Percentiles rank a stretch among this genome's conserved stretches.
phyloP scores from a whole-genome alignment of 2,329 filamentous ascomycete genomes.

The Graphilbum sp. region DNA sequence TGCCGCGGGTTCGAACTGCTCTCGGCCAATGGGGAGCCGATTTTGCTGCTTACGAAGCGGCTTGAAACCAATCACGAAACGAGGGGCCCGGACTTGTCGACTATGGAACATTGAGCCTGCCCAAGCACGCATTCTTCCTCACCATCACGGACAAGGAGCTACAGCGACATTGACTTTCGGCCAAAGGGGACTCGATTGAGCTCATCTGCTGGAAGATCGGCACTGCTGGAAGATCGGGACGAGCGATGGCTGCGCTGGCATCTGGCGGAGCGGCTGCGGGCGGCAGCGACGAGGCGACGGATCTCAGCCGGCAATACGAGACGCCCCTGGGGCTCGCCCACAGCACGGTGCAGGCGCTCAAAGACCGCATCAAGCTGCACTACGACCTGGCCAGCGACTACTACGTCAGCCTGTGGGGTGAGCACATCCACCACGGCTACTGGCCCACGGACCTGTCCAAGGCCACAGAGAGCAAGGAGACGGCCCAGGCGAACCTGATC shows the following conservation, averaged over 20 bases:
- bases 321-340: conserved; percentile 27
- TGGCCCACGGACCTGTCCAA: conserved; percentile 30
- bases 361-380: conserved; percentile 41
- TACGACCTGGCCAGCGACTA: conserved; percentile 46
- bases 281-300: conserved; percentile 14
- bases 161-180: too few relatives aligned
- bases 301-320: conserved; percentile 27
- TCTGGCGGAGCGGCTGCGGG: neutral
- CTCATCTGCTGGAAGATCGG: too few relatives aligned
- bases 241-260: neutral
- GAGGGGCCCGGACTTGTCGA: too few relatives aligned
- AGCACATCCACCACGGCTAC: conserved; percentile 48
- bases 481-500: conserved; percentile 40
- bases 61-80: too few relatives aligned
- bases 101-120: too few relatives aligned
- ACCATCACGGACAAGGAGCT: too few relatives aligned
- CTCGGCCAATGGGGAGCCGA: too few relatives aligned
- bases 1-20: too few relatives aligned
- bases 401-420: conserved; percentile 45
- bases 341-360: conserved; percentile 31
- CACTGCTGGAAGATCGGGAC: too few relatives aligned
- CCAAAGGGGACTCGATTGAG: too few relatives aligned
- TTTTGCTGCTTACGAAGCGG: too few relatives aligned
- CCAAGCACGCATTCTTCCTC: too few relatives aligned
- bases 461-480: conserved; percentile 36